Percentiles rank a stretch among this genome's conserved stretches.
phyloP scores from a whole-genome alignment of 176 grass and related monocot species.

The Stipa capillata region DNA sequence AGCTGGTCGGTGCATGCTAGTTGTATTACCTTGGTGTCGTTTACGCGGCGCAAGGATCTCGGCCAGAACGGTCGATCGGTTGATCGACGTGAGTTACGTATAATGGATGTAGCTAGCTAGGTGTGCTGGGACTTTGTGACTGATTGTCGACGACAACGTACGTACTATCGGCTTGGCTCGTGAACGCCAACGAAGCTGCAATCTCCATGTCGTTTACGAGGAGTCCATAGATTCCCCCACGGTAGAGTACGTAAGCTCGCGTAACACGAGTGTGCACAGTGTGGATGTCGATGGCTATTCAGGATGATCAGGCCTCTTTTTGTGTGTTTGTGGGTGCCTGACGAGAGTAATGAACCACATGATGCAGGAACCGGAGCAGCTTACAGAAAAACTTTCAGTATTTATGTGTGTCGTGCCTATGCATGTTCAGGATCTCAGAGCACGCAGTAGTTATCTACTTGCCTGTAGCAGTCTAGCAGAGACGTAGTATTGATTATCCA shows the following conservation, averaged over 20 bases:
- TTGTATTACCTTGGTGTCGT: not conserved
- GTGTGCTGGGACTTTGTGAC: not conserved
- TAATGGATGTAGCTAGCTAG: not conserved
- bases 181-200: conserved; percentile 14
- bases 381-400: not conserved
- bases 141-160: not conserved
- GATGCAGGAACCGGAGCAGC: not conserved
- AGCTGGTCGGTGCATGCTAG: not conserved
- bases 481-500: not conserved
- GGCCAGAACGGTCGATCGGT: not conserved
- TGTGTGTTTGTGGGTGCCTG: not conserved
- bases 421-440: not conserved
- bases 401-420: not conserved
- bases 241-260: not conserved
- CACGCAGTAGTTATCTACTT: too few species aligned
- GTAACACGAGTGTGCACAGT: too few species aligned
- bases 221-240: conserved; percentile 11
- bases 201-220: conserved; percentile 31
- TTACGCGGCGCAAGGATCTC: not conserved
- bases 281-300: not conserved
- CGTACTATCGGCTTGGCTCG: not conserved
- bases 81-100: not conserved
- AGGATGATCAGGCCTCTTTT: not conserved
- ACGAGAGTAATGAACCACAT: not conserved
- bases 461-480: too few species aligned